phyloP scores from a whole-genome alignment of 2,329 filamentous ascomycete species.

The Pyrenochaeta sp. region DNA sequence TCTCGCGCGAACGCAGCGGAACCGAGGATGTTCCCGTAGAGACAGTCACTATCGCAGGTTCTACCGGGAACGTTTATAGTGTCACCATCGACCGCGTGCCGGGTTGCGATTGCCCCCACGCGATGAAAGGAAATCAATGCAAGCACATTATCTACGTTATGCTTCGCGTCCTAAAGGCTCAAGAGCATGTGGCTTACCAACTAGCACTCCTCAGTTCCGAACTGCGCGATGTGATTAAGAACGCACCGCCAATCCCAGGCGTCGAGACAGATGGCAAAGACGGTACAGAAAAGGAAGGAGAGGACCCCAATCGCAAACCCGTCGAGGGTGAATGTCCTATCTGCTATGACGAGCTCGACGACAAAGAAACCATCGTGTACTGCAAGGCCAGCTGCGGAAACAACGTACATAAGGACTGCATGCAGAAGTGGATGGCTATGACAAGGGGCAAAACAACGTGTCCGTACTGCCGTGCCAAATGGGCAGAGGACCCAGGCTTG shows the following conservation, averaged over 20 bases:
- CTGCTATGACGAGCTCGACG: conserved; percentile 54
- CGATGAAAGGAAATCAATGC: conserved; percentile 65
- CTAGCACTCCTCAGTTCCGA: conserved; percentile 67
- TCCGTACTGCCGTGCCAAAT: conserved; percentile 67
- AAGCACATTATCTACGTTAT: conserved; percentile 72
- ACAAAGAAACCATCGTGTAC: conserved; percentile 55
- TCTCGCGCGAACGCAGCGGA: conserved; percentile 58
- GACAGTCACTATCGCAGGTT: conserved; percentile 65
- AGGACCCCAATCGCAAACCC: conserved; percentile 62
- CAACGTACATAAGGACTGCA: conserved; percentile 67
- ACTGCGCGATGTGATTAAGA: conserved; percentile 63
- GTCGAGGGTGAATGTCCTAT: conserved; percentile 70
- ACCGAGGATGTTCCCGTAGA: conserved; percentile 60
- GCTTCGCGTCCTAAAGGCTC: conserved; percentile 65
- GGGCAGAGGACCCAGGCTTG: conserved; percentile 58
- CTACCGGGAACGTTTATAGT: conserved; percentile 69
- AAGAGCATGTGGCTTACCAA: conserved; percentile 65
- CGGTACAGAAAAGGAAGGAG: conserved; percentile 23
- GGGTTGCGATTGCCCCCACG: conserved; percentile 64
- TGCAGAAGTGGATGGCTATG: conserved; percentile 59
- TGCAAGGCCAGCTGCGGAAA: conserved; percentile 70
- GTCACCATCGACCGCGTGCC: conserved; percentile 63
- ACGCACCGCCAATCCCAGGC: conserved; percentile 60
- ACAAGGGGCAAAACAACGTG: conserved; percentile 60
- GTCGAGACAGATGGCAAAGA: conserved; percentile 45